Evolutionary conservation across 2,329 filamentous ascomycete genomes (phyloP).

Genomic region (Camptophora hylomeconis): DNA sequence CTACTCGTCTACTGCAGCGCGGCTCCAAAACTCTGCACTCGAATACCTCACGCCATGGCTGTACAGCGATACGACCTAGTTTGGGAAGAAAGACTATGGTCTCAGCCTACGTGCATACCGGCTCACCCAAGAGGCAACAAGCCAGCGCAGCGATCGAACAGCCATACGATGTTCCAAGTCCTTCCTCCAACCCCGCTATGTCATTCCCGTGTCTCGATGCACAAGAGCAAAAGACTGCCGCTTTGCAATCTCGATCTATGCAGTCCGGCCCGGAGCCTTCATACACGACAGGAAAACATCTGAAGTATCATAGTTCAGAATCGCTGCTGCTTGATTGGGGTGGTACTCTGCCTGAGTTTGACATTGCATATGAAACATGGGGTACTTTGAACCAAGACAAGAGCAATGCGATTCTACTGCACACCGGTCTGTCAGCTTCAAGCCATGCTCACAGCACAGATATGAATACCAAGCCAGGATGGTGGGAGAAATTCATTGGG

Average conservation of each 20-base stretch:
- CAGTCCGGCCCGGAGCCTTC: conserved; percentile 79
- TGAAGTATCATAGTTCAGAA: conserved; percentile 58
- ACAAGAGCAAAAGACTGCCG: conserved; percentile 64
- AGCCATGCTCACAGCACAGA: conserved; percentile 92
- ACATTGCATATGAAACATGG: conserved; percentile 91
- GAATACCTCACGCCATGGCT: no score
- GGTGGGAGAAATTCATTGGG: conserved; percentile 99
- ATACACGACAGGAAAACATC: conserved; percentile 81
- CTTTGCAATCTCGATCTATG: conserved; percentile 46
- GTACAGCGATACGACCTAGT: neutral
- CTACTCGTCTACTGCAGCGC: conserved; percentile 14
- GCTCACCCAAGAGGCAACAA: conserved; percentile 11
- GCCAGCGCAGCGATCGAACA: conserved; percentile 14
- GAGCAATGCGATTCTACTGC: conserved; percentile 80
- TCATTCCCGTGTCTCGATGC: conserved; percentile 84
- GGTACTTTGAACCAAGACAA: conserved; percentile 64
- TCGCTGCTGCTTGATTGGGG: conserved; percentile 87
- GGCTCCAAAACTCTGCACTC: conserved; percentile 6
- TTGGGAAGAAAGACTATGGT: neutral
- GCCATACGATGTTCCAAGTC: conserved; percentile 17
- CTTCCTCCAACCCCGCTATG: conserved; percentile 66
- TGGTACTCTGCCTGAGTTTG: conserved; percentile 75
- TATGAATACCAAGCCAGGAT: conserved; percentile 74
- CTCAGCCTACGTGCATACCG: conserved; percentile 9
- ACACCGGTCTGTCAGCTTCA: conserved; percentile 91